Percentiles rank a stretch among this genome's conserved stretches.
Conservation (phyloP, 228 moss, liverwort and hornwort genomes). For the Sphagnum magellanicum region DNA sequence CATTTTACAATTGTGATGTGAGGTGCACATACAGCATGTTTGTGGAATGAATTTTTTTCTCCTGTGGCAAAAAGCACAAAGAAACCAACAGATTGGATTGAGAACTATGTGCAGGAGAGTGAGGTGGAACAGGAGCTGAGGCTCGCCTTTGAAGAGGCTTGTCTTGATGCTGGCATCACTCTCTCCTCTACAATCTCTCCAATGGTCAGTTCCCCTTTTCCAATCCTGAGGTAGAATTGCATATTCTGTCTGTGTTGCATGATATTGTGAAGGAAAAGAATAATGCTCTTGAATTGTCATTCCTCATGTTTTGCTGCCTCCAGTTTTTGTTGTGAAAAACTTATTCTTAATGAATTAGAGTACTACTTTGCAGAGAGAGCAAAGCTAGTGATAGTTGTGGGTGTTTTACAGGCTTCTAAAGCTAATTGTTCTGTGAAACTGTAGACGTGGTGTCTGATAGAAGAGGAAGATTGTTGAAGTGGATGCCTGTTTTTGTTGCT, state of each 20-base stretch:
- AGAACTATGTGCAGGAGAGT: slow-evolving; percentile 32
- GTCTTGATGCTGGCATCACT: slow-evolving; percentile 79
- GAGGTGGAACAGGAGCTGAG: slow-evolving; percentile 80
- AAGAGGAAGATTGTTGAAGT: no score
- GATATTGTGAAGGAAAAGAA: not conserved
- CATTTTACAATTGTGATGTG: not conserved
- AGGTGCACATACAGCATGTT: not conserved
- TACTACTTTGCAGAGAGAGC: no score
- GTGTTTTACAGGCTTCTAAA: not conserved
- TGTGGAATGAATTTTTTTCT: not conserved
- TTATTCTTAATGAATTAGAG: no score
- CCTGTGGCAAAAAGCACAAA: not conserved
- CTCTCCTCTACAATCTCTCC: slow-evolving; percentile 52
- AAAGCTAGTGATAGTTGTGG: not conserved
- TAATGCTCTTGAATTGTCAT: no score
- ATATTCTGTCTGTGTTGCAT: not conserved
- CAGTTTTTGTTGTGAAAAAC: not conserved
- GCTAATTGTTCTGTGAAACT: not conserved
- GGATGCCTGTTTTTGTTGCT: not conserved
- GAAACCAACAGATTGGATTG: not conserved
- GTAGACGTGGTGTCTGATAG: no score
- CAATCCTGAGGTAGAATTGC: not conserved
- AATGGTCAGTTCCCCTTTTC: slow-evolving; percentile 31
- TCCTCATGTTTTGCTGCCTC: not conserved
- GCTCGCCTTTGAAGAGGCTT: slow-evolving; percentile 86